Evolutionary conservation across 805 yeast species (phyloP).

Genomic region (Sugiyamaella chiloensis): DNA sequence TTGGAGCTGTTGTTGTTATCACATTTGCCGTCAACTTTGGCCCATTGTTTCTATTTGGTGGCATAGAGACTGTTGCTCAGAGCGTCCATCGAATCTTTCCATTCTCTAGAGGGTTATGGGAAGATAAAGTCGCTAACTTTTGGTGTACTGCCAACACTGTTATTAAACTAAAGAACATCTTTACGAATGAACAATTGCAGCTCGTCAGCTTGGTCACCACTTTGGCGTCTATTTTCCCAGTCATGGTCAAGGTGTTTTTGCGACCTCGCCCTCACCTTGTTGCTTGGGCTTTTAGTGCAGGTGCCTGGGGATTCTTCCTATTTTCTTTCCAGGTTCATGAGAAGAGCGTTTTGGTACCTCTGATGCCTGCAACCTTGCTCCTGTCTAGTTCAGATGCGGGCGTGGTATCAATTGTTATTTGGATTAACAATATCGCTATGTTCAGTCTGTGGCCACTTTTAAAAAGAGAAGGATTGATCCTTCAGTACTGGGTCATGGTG

Average conservation of each 20-base stretch:
- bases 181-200: slow-evolving; percentile 58
- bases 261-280: slow-evolving; percentile 50
- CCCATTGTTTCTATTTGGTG: slow-evolving; percentile 52
- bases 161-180: slow-evolving; percentile 61
- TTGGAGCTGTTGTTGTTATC: slow-evolving; percentile 60
- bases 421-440: slow-evolving; percentile 82
- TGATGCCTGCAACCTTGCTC: slow-evolving; percentile 76
- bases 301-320: slow-evolving; percentile 83
- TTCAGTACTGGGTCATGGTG: slow-evolving; percentile 67
- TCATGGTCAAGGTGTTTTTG: slow-evolving; percentile 49
- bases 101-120: slow-evolving; percentile 88
- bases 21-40: slow-evolving; percentile 51
- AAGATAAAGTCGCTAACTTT: slow-evolving; percentile 94
- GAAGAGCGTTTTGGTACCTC: slow-evolving; percentile 82
- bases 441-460: slow-evolving; percentile 89
- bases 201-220: slow-evolving; percentile 41
- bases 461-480: slow-evolving; percentile 63
- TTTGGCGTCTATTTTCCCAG: slow-evolving; percentile 49
- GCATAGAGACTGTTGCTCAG: slow-evolving; percentile 51
- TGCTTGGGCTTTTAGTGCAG: slow-evolving; percentile 73
- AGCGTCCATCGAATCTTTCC: slow-evolving; percentile 76
- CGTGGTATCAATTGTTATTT: slow-evolving; percentile 69
- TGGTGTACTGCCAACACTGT: slow-evolving; percentile 93
- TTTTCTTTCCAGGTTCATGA: slow-evolving; percentile 97
- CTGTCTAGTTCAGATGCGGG: slow-evolving; percentile 50